A percentile compares a stretch with the other conserved stretches of the same genome.
Evolutionary conservation across 805 yeast genomes (phyloP).

Genomic region (Candida saitoana): DNA sequence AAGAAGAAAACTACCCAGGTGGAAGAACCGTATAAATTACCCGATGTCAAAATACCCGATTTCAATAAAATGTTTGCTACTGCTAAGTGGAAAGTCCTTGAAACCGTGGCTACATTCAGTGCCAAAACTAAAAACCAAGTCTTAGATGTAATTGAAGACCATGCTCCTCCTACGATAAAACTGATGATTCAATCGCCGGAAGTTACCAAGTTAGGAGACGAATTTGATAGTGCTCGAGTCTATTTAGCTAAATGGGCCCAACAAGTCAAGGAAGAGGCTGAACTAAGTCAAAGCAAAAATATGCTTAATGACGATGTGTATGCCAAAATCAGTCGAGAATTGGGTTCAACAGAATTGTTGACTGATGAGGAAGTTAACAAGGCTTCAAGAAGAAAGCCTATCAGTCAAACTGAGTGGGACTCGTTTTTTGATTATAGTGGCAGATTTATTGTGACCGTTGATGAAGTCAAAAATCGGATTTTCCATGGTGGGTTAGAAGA

Average conservation of each 20-base stretch:
- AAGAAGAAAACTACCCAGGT: conserved; percentile 10
- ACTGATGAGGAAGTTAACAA: conserved; percentile 57
- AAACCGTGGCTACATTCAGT: conserved; percentile 77
- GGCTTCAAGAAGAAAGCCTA: conserved; percentile 63
- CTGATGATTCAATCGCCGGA: conserved; percentile 70
- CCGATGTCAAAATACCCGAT: conserved; percentile 18
- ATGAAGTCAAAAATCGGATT: conserved; percentile 75
- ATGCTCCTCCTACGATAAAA: conserved; percentile 57
- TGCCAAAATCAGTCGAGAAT: conserved; percentile 52
- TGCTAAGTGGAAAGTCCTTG: conserved; percentile 84
- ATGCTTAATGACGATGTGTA: conserved; percentile 59
- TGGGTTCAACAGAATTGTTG: conserved; percentile 55
- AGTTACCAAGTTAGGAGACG: conserved; percentile 76
- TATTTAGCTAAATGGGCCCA: conserved; percentile 96
- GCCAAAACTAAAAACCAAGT: conserved; percentile 47
- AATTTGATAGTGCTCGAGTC: conserved; percentile 87
- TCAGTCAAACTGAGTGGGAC: conserved; percentile 75
- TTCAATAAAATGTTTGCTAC: conserved; percentile 52
- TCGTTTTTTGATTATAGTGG: conserved; percentile 80
- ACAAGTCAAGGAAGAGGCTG: conserved; percentile 89
- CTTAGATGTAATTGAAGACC: conserved; percentile 58
- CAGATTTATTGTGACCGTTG: conserved; percentile 62
- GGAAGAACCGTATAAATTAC: conserved; percentile 19
- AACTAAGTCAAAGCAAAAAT: conserved; percentile 47
- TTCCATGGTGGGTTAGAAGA: conserved; percentile 85